phyloP scores from a whole-genome alignment of 2,329 filamentous ascomycete species.

The Thelonectria olida region DNA sequence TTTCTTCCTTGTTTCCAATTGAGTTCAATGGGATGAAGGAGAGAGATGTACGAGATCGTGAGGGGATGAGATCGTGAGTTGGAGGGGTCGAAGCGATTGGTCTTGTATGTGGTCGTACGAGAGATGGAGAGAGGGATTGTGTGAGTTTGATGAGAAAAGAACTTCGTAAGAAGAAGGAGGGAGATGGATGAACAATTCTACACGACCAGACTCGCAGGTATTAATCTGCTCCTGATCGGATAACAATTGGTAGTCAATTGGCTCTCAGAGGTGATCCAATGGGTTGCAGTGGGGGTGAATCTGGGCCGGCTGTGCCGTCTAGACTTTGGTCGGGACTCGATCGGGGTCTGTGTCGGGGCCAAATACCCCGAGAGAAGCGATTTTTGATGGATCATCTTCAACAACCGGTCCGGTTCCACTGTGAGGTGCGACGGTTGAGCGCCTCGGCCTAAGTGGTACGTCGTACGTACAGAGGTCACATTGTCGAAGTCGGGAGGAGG shows the following conservation, averaged over 20 bases:
- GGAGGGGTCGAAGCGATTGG: constrained; percentile 1
- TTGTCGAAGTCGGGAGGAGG: neutral
- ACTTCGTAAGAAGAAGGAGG: neutral
- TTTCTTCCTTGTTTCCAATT: neutral
- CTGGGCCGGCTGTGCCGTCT: constrained; percentile 16
- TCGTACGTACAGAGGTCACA: neutral
- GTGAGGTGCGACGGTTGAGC: constrained; percentile 7
- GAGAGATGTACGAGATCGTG: neutral
- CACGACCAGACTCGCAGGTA: constrained; percentile 10
- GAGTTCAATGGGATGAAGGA: constrained; percentile 1
- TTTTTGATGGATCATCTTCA: constrained; percentile 16
- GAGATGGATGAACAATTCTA: constrained; percentile 11
- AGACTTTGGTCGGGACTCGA: neutral
- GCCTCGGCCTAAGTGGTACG: neutral
- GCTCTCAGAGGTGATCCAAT: constrained; percentile 6
- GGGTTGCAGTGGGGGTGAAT: constrained; percentile 13
- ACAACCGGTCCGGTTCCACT: constrained; percentile 23
- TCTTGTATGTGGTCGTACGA: neutral
- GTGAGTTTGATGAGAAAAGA: constrained; percentile 6
- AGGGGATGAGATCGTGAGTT: neutral
- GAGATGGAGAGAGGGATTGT: neutral
- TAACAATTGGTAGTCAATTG: neutral
- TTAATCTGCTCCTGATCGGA: constrained; percentile 23
- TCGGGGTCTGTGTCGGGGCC: constrained; percentile 7
- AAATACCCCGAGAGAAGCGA: constrained; percentile 19